Percentiles rank a stretch among this genome's conserved stretches.
Conservation (phyloP, 2,329 filamentous ascomycete genomes). For the Colletotrichum costaricense region DNA sequence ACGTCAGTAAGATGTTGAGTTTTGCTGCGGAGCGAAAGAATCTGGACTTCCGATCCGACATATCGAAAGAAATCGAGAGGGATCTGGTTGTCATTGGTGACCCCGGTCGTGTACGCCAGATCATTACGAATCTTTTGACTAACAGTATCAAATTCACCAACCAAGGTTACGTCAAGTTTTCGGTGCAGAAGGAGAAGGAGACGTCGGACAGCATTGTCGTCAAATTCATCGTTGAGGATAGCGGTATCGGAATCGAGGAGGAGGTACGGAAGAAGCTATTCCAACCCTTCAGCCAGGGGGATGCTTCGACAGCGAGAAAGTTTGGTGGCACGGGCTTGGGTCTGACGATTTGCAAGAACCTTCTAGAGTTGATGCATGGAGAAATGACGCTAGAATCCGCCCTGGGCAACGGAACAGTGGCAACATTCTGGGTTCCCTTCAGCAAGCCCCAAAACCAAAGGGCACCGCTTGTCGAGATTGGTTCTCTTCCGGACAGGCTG, state of each 20-base stretch:
- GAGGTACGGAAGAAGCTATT: constrained; percentile 80
- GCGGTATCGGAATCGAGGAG: constrained; percentile 84
- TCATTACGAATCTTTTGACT: constrained; percentile 82
- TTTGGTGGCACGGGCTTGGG: constrained; percentile 85
- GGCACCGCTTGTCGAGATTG: constrained; percentile 65
- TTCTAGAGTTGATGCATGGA: constrained; percentile 83
- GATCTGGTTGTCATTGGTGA: constrained; percentile 88
- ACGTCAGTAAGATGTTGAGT: constrained; percentile 88
- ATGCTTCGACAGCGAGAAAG: constrained; percentile 81
- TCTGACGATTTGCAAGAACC: constrained; percentile 83
- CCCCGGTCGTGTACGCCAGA: constrained; percentile 84
- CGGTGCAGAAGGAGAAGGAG: constrained; percentile 72
- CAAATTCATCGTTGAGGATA: constrained; percentile 80
- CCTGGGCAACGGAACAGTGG: constrained; percentile 76
- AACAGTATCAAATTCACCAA: constrained; percentile 83
- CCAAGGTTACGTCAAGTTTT: constrained; percentile 75
- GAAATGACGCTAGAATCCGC: constrained; percentile 77
- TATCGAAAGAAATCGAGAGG: constrained; percentile 70
- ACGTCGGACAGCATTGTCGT: constrained; percentile 73
- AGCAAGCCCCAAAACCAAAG: constrained; percentile 70
- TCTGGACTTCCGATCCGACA: constrained; percentile 75
- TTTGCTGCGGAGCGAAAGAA: constrained; percentile 87
- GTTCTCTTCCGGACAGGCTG: constrained; percentile 74
- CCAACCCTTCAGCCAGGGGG: constrained; percentile 84
- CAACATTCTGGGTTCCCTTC: constrained; percentile 82